Conservation (phyloP, 345 rosid species). For the Isatis tinctoria region DNA sequence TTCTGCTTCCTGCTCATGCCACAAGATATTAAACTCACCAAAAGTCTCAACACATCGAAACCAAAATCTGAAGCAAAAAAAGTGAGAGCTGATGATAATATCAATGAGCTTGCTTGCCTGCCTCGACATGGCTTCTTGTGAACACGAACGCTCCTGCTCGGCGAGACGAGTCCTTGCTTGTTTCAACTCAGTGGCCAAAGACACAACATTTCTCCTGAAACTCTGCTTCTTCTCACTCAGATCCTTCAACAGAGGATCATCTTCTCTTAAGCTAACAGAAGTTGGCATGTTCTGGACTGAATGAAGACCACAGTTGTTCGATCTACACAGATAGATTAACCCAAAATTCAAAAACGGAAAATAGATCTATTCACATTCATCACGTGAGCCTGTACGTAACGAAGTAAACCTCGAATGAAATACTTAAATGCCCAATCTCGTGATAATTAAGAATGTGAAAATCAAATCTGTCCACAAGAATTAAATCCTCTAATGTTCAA, state of each 20-base stretch:
- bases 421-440: background rate
- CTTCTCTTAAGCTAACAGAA: constrained; percentile 34
- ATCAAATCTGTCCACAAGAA: constrained; percentile 11
- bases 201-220: constrained; percentile 78
- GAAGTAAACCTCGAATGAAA: background rate
- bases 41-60: constrained; percentile 31
- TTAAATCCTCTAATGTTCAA: background rate
- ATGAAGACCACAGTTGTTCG: background rate
- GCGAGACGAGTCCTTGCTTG: constrained; percentile 71
- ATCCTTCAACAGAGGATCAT: constrained; percentile 83
- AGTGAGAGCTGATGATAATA: constrained; percentile 13
- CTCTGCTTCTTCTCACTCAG: constrained; percentile 86
- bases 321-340: background rate
- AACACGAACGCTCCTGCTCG: constrained; percentile 60
- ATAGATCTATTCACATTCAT: constrained; percentile 1
- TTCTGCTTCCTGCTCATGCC: constrained; percentile 67
- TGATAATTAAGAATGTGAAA: constrained; percentile 8
- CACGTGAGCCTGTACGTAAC: constrained; percentile 25
- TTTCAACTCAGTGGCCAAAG: constrained; percentile 81
- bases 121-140: constrained; percentile 63
- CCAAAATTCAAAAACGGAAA: constrained; percentile 1
- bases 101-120: constrained; percentile 44
- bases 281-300: constrained; percentile 36
- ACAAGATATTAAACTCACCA: background rate
- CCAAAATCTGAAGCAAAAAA: background rate